Evolutionary conservation across 495 filamentous ascomycete genomes (phyloP), one percentile per base, ranked within the genome.

Genomic region (Neurospora sp.): DNA sequence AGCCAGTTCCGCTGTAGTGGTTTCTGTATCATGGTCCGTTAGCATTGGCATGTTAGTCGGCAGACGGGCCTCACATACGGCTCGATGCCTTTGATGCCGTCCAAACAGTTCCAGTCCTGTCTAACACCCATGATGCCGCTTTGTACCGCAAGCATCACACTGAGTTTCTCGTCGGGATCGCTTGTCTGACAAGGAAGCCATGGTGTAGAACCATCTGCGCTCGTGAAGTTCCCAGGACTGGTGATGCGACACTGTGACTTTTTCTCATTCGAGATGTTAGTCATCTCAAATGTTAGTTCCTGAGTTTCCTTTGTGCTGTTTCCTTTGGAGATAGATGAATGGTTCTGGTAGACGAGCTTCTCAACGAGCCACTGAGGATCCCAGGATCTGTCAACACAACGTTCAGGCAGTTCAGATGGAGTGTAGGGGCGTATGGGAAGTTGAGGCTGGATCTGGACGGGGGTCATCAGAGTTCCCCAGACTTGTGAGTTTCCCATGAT

Each of bases 401-500:
- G 44, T 23, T 27, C 27, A 0, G 76, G 72, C 12, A 44, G 41
- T 16, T 78, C 75, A 16, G 31, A 23, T 3, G 74, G 77, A 18
- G 73, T 77, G 31, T 73, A 79, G 4, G 75, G 76, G 4, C 75
- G 70, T 35, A 75, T 23, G 3, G 79, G 79, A 38, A 75, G 73
- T 35, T 80, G 79, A 2, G 76, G 77, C 12, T 71, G 23, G 20
- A 79, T 78, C 10, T 38, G 10, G 44, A 80, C 70, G 0, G 79
- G 77, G 5, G 69, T 70, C 1, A 73, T 73, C 12, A 79, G 75
- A 11, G 35, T 23, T 7, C 37, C 75, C 71, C 73, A 70, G n/a
- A 79, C 76, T 14, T 80, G 74, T 2, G 76, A 77, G 40, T 77
- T 76, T 16, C 75, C 75, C 74, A 78, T 74, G 66, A 77, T 75